Evolutionary conservation across 495 filamentous ascomycete genomes (phyloP).

Genomic region (Penicillium salamii): DNA sequence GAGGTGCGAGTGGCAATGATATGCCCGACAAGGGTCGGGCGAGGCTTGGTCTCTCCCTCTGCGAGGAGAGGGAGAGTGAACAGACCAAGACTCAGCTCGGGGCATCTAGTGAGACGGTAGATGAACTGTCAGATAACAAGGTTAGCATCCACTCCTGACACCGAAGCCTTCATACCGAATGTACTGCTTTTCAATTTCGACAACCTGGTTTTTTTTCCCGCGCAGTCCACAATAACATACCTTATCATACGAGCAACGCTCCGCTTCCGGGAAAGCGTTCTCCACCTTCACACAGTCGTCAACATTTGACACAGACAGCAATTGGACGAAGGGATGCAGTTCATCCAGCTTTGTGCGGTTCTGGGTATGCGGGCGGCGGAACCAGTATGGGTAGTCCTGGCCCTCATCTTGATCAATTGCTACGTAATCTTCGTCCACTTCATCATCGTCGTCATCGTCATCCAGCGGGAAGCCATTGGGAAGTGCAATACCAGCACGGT

Average conservation of each 20-base stretch:
- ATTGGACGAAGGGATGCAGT: conserved; percentile 67
- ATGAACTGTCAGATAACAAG: conserved; percentile 54
- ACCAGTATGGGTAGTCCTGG: conserved; percentile 44
- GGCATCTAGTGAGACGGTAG: conserved; percentile 75
- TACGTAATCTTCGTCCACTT: conserved; percentile 44
- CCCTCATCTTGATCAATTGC: conserved; percentile 43
- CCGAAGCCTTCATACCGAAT: no score
- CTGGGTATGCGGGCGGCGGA: conserved; percentile 39
- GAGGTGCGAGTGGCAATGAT: conserved; percentile 71
- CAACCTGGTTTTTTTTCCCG: no score
- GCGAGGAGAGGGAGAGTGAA: conserved; percentile 58
- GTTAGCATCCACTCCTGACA: no score
- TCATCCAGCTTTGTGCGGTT: conserved; percentile 46
- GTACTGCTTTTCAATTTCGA: no score
- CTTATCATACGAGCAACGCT: conserved; percentile 78
- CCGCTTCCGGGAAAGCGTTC: conserved; percentile 67
- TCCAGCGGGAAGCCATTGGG: conserved; percentile 39
- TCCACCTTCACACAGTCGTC: conserved; percentile 77
- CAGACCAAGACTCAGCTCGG: conserved; percentile 78
- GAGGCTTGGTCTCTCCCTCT: conserved; percentile 42
- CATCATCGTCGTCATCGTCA: conserved; percentile 40
- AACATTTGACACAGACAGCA: conserved; percentile 68
- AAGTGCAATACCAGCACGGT: conserved; percentile 29
- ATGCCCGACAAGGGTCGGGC: conserved; percentile 69
- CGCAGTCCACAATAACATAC: conserved; percentile 40